phyloP scores from a whole-genome alignment of 2,329 filamentous ascomycete genomes.

The Cladosporium sp. region DNA sequence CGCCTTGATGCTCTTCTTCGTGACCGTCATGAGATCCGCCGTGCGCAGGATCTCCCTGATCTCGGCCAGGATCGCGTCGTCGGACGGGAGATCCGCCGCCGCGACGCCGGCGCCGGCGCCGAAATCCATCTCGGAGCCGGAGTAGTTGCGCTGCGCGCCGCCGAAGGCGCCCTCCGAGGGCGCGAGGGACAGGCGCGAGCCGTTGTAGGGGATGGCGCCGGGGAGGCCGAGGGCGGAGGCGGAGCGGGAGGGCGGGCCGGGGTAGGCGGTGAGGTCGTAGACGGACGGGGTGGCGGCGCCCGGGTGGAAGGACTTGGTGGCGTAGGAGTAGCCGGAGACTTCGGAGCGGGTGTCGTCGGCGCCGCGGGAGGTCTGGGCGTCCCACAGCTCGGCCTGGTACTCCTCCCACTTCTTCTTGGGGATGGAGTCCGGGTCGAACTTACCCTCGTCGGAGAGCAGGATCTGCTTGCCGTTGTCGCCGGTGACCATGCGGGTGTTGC shows the following conservation, averaged over 20 bases:
- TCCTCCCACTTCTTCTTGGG: constrained; percentile 99
- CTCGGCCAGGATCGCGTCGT: constrained; percentile 85
- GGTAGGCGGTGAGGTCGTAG: constrained; percentile 32
- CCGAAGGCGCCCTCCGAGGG: constrained; percentile 54
- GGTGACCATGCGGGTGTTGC: constrained; percentile 94
- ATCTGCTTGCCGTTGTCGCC: constrained; percentile 90
- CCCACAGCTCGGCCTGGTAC: constrained; percentile 97
- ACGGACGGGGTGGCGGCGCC: constrained; percentile 25
- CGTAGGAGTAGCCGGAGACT: constrained; percentile 89
- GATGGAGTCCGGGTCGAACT: constrained; percentile 88
- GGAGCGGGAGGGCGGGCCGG: constrained; percentile 39
- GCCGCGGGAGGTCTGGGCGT: constrained; percentile 74
- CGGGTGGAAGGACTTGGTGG: constrained; percentile 67
- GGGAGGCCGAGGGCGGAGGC: constrained; percentile 56
- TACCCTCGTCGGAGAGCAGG: constrained; percentile 92
- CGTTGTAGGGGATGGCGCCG: constrained; percentile 33
- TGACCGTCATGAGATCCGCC: constrained; percentile 93
- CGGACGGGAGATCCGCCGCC: constrained; percentile 59
- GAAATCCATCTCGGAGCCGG: constrained; percentile 62
- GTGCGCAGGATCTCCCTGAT: constrained; percentile 89
- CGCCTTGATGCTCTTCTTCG: constrained; percentile 95
- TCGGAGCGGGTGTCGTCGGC: constrained; percentile 71
- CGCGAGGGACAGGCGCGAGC: constrained; percentile 70
- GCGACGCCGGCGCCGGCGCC: neutral
- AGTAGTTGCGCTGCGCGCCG: constrained; percentile 19